A percentile compares a stretch with the other conserved stretches of the same genome.
These are phyloP conservation scores for Epichloe scottii DNA, from an alignment of 2,329 filamentous ascomycete species.

Conservation along the genomic window DNA sequence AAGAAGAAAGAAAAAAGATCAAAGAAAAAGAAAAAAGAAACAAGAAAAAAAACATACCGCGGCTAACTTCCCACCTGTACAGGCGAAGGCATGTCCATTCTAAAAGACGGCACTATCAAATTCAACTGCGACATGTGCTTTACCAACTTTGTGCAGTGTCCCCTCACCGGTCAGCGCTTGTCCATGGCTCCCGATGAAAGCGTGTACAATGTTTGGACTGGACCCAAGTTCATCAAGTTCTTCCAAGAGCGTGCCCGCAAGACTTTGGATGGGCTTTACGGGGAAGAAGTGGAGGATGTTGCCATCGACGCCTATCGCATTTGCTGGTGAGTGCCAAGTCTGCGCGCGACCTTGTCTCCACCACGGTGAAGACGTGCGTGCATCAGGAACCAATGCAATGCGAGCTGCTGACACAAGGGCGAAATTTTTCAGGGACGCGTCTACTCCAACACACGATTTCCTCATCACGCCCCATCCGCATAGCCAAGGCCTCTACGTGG, in stretches of 20 bases:
- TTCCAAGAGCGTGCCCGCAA: constrained; percentile 31
- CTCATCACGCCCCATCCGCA: constrained; percentile 41
- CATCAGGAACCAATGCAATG: neutral
- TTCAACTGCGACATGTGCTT: constrained; percentile 49
- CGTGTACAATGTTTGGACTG: constrained; percentile 30
- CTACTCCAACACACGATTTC: constrained; percentile 50
- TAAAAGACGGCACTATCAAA: constrained; percentile 39
- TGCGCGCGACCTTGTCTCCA: constrained; percentile 2
- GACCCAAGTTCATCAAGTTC: constrained; percentile 25
- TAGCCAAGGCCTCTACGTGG: constrained; percentile 42
- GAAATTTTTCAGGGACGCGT: constrained; percentile 37
- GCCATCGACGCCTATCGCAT: constrained; percentile 31
- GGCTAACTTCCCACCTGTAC: constrained; percentile 5
- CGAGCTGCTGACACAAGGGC: neutral
- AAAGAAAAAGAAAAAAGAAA: neutral
- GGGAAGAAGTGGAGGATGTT: constrained; percentile 24
- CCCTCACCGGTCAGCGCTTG: constrained; percentile 35
- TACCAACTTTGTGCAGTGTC: constrained; percentile 36
- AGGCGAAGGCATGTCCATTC: constrained; percentile 33
- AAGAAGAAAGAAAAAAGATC: neutral
- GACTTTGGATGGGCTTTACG: constrained; percentile 29
- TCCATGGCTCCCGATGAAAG: constrained; percentile 33
- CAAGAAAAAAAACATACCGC: neutral
- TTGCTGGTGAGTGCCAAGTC: constrained; percentile 27
- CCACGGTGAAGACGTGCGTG: constrained; percentile 1